Conservation (phyloP, 1,284 basidiomycete species). For the Puccinia triticina region DNA sequence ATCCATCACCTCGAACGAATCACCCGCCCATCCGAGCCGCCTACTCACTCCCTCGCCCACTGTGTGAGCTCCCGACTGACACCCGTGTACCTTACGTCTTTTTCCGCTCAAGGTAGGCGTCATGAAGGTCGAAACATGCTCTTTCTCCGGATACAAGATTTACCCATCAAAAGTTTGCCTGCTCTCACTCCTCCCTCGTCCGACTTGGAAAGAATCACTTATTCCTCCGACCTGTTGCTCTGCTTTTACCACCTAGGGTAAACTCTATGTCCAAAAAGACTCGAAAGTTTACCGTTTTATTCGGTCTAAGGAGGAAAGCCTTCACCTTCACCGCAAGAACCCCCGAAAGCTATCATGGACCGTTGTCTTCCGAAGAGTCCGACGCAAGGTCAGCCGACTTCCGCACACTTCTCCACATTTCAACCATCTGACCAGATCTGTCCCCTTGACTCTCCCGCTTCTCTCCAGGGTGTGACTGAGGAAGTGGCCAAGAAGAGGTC, state of each 20-base stretch:
- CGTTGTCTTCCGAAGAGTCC: slow-evolving; percentile 44
- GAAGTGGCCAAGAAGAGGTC: slow-evolving; percentile 50
- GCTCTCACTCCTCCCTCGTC: neutral
- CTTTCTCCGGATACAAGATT: slow-evolving; percentile 92
- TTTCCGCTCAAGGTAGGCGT: neutral
- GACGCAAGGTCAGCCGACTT: slow-evolving; percentile 37
- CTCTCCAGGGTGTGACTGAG: slow-evolving; percentile 42
- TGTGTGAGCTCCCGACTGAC: too few species aligned
- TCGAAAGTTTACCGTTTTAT: slow-evolving; percentile 73
- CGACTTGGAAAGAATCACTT: neutral
- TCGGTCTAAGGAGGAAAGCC: slow-evolving; percentile 46
- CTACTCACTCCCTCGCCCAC: too few species aligned
- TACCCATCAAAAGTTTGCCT: slow-evolving; percentile 81
- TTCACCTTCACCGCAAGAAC: slow-evolving; percentile 51
- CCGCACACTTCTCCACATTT: too few species aligned
- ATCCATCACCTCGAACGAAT: too few species aligned
- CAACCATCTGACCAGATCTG: neutral
- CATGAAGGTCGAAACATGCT: slow-evolving; percentile 51
- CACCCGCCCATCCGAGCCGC: too few species aligned
- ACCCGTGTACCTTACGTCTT: too few species aligned
- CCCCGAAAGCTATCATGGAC: slow-evolving; percentile 50
- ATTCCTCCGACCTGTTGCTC: neutral
- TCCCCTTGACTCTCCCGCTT: neutral
- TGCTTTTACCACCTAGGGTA: slow-evolving; percentile 62
- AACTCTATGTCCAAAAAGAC: slow-evolving; percentile 92